Base-by-base conservation (phyloP, 2,329 filamentous ascomycete species). In the Colletotrichum destructivum region DNA sequence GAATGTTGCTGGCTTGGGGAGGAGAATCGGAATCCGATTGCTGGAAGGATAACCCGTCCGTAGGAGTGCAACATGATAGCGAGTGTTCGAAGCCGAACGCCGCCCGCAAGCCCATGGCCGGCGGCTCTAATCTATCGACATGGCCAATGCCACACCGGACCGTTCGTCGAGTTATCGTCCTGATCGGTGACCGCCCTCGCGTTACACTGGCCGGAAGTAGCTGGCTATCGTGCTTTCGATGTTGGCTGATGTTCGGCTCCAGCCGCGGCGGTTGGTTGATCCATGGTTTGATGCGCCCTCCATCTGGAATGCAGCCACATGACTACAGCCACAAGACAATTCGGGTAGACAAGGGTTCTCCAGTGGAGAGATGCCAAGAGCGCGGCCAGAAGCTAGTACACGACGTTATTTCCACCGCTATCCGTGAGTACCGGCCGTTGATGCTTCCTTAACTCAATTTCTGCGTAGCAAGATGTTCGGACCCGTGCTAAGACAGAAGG, bases 341-440 rank as follows among this genome's bases (percentile, higher is more conserved):
- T 9, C 31, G 31, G 31, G 8, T 35, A 65, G 61, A 65, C 66
- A 46, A 61, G 64, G 65, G 59, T 62, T 35, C 38, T 65, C 38
- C 11, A 63, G 59, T 42, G 52, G 69, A 42, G 16, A 61, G 44
- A 54, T 62, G 69, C 65, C 65, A 69, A 63, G 69, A 51, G 51
- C 16, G 23, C 52, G 46, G 52, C 65, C 26, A 51, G 40, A 46
- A 54, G n/a, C 40, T 63, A 54, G 51, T 55, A 15, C 35, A 35
- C 38, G 52, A 64, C 46, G 54, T 69, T 63, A 60, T 71, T 69
- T 64, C 65, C 65, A 69, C 69, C 38, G 49, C 40, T n/a, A 44
- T 31, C 40, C 46, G 52, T 54, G 26, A 44, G 26, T 8, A 21
- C 38, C 31, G 21, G 38, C 44, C 18, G 42, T 47, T 31, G 35